These are phyloP conservation scores for Colletotrichum sp. DNA, from an alignment of 2,329 filamentous ascomycete species.

Conservation along the genomic window DNA sequence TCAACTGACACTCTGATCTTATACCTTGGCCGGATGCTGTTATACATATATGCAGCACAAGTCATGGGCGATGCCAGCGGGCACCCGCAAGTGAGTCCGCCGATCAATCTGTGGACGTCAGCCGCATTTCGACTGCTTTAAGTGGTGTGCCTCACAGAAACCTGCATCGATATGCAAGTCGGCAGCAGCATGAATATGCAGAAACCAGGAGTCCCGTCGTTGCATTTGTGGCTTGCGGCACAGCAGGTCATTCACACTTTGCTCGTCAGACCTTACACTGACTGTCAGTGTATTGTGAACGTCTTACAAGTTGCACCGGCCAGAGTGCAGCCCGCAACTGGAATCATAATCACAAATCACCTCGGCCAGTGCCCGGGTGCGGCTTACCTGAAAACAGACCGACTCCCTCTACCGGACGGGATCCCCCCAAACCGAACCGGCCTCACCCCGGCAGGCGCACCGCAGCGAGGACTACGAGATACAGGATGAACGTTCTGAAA, in stretches of 20 bases:
- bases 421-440: background rate
- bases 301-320: background rate
- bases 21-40: background rate
- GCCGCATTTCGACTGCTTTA: background rate
- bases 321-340: background rate
- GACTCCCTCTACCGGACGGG: background rate
- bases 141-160: background rate
- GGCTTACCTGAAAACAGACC: background rate
- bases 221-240: background rate
- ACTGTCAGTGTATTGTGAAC: background rate
- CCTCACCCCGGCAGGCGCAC: background rate
- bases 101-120: background rate
- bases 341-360: background rate
- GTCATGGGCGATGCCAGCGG: background rate
- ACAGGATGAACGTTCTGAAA: constrained; percentile 15
- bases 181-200: constrained; percentile 5
- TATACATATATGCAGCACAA: background rate
- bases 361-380: background rate
- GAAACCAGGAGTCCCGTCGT: background rate
- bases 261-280: background rate
- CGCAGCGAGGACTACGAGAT: background rate
- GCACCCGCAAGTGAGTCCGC: background rate
- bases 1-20: background rate
- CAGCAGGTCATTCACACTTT: background rate
- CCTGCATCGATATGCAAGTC: background rate